phyloP scores from a whole-genome alignment of 2,329 filamentous ascomycete genomes.

The Pseudogymnoascus sp. region DNA sequence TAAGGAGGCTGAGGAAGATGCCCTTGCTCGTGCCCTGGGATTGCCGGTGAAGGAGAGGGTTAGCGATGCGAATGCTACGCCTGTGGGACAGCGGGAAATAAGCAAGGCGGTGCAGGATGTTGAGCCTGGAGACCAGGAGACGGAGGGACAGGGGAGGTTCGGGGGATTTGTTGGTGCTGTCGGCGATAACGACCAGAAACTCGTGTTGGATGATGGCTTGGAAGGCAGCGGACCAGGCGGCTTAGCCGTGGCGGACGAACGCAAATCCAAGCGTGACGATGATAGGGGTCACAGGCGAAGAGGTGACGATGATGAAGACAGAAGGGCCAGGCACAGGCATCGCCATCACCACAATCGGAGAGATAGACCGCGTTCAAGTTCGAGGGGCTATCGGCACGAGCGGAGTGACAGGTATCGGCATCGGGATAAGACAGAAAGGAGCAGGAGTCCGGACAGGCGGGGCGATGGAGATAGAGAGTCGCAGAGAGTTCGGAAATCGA shows the following conservation, averaged over 20 bases:
- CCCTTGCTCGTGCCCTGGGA: conserved; percentile 74
- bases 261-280: conserved; percentile 13
- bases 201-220: neutral
- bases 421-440: conserved; percentile 22
- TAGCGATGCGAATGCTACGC: conserved; percentile 55
- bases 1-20: conserved; percentile 90
- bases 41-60: conserved; percentile 57
- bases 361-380: conserved; percentile 20
- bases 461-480: conserved; percentile 7
- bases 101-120: conserved; percentile 43
- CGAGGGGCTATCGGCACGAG: conserved; percentile 17
- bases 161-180: conserved; percentile 26
- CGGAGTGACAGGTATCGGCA: conserved; percentile 20
- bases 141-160: conserved; percentile 22
- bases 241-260: conserved; percentile 15
- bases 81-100: conserved; percentile 57
- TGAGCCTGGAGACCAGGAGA: conserved; percentile 25
- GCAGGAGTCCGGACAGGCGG: conserved; percentile 22
- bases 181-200: conserved; percentile 15
- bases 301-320: conserved; percentile 22
- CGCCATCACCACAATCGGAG: conserved; percentile 27
- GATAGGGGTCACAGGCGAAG: conserved; percentile 9
- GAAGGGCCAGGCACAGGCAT: conserved; percentile 21
- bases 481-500: conserved; percentile 14
- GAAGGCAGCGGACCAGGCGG: conserved; percentile 15